Evolutionary conservation across 1,284 basidiomycete genomes (phyloP).

Genomic region (Neonothopanus nambi): DNA sequence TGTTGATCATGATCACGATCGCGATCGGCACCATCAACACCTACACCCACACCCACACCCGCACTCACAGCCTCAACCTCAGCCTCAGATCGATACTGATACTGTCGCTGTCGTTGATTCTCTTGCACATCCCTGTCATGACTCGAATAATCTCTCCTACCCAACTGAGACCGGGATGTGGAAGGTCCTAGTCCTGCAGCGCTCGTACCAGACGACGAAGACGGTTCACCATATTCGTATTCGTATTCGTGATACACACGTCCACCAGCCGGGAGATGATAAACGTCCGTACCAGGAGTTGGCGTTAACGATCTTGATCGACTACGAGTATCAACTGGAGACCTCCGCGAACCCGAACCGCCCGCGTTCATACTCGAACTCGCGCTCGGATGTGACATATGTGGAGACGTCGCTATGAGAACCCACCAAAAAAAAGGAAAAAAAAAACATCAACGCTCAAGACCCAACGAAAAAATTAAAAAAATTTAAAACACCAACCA

Average conservation of each 20-base stretch:
- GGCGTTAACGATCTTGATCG: slow-evolving; percentile 28
- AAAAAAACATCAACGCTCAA: neutral
- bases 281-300: slow-evolving; percentile 19
- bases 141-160: neutral
- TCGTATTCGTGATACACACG: no score
- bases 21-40: no score
- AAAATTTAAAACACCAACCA: slow-evolving; percentile 24
- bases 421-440: neutral
- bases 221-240: no score
- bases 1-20: neutral
- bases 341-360: neutral
- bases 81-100: neutral
- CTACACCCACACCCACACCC: no score
- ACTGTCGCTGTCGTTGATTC: no score
- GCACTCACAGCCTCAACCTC: neutral
- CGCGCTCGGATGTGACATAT: neutral
- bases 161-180: no score
- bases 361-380: neutral
- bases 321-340: neutral
- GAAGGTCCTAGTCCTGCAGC: no score
- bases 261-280: neutral
- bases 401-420: neutral
- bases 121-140: no score
- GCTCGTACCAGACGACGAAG: no score
- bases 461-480: no score